These are phyloP conservation scores for Trametes villosa DNA, from an alignment of 768 basidiomycete species.

Conservation along the genomic window DNA sequence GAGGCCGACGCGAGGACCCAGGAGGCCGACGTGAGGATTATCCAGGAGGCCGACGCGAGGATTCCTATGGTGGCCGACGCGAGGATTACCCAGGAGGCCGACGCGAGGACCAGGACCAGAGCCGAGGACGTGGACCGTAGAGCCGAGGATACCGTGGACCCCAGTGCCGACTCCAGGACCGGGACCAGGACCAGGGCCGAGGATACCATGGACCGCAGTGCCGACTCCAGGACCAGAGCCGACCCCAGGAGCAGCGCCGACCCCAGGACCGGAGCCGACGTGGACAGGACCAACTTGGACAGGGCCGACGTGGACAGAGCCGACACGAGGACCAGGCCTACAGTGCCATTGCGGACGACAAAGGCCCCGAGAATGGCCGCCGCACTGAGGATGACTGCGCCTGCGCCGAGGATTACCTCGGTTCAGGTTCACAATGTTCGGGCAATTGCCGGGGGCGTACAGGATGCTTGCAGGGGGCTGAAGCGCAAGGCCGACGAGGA, in stretches of 20 bases:
- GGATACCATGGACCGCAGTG: no score
- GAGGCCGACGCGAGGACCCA: no score
- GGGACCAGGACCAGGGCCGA: no score
- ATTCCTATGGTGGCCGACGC: no score
- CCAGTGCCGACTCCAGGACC: no score
- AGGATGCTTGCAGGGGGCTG: background rate
- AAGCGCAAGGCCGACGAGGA: slow-evolving; percentile 7
- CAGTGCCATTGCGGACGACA: background rate
- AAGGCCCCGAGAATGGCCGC: background rate
- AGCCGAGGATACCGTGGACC: no score
- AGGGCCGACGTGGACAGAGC: no score
- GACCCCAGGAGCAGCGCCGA: background rate
- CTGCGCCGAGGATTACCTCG: background rate
- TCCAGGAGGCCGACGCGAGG: no score
- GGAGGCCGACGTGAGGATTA: background rate
- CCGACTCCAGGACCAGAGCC: background rate
- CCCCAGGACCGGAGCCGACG: background rate
- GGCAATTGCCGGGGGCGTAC: no score
- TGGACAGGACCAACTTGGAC: background rate
- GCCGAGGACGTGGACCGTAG: background rate
- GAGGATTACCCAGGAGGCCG: no score
- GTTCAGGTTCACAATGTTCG: background rate
- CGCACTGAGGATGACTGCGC: background rate
- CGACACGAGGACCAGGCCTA: background rate
- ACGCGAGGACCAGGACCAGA: background rate